Evolutionary conservation across 2,329 filamentous ascomycete genomes (phyloP).

Genomic region (Colletotrichum endophyticum): DNA sequence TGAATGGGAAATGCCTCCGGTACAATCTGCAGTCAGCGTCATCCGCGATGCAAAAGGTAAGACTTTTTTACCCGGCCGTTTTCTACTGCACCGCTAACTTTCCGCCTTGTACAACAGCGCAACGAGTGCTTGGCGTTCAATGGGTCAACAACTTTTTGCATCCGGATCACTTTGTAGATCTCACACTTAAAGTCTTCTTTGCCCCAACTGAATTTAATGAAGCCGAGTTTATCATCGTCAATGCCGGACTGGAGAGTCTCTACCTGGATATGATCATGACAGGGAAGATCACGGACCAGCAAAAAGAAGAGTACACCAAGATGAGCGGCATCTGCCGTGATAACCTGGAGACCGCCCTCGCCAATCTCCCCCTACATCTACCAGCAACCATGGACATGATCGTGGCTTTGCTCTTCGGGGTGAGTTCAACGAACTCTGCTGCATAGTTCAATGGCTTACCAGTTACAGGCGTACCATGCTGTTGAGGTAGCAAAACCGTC

Average conservation of each 20-base stretch:
- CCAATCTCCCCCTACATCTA: slow-evolving; percentile 34
- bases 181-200: slow-evolving; percentile 37
- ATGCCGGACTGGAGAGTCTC: slow-evolving; percentile 34
- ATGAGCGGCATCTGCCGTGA: slow-evolving; percentile 28
- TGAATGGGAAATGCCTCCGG: slow-evolving; percentile 19
- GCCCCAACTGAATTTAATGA: slow-evolving; percentile 32
- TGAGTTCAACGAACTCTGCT: background rate
- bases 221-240: slow-evolving; percentile 37
- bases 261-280: slow-evolving; percentile 27
- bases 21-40: slow-evolving; percentile 14
- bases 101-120: background rate
- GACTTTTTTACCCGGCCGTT: background rate
- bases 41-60: slow-evolving; percentile 17
- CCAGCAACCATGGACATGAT: slow-evolving; percentile 32
- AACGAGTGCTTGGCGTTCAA: slow-evolving; percentile 9
- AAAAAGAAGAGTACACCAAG: slow-evolving; percentile 26
- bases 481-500: slow-evolving; percentile 37
- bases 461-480: slow-evolving; percentile 30
- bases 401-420: slow-evolving; percentile 24
- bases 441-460: background rate
- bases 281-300: background rate
- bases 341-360: slow-evolving; percentile 35
- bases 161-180: slow-evolving; percentile 32
- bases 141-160: slow-evolving; percentile 35
- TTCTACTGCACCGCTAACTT: background rate